Evolutionary conservation across 768 basidiomycete genomes (phyloP), one percentile per base, ranked within the genome.

Genomic region (Rhizopogon roseolus): DNA sequence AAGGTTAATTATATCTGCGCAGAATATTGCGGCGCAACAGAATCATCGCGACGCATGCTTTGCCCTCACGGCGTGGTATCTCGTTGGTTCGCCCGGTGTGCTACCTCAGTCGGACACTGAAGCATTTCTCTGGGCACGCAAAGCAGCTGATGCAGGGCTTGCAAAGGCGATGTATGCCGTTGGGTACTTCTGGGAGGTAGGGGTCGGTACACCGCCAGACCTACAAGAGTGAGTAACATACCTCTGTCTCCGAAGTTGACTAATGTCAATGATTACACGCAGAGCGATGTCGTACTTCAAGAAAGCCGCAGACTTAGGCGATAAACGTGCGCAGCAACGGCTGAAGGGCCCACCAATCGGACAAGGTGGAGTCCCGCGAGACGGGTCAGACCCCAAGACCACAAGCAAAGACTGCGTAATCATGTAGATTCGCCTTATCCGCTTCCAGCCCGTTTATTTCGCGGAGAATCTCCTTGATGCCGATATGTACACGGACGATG

Each of bases 1-100:
- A 25, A 27, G 32, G 5, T 10, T 54, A 14, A 40, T 28, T 19
- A 36, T 43, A 50, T 59, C 45, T 60, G 34, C 34, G 11, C 63
- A 93, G 92, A 98, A 98, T 64, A 98, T 98, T 59, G 96, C 96
- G 29, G 97, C 97, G 3, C 96, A 98, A 65, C 95, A 98, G 73
- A 86, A 85, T 62, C 97, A 99, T 66, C 87, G 90, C 5, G 97
- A 98, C 64, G 94, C 96, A 0, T 98, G 96, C 67, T 98, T 98
- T 64, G 96, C 97, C 1, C 78, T 99, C 40, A 98, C 97, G 16
- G 95, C 97, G 6, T 99, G 96, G 96, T 99, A 99, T 66, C 86
- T 99, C 58, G 96, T 98, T 55, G 97, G 97, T 44, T 98, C 95
- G 8, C 92, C 95, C 0, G 96, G 97, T 22, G 93, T 99, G 2